Percentiles rank a stretch among this genome's conserved stretches.
Evolutionary conservation across 352 stramenopile genomes (phyloP).

Genomic region (Pythium coloratum): DNA sequence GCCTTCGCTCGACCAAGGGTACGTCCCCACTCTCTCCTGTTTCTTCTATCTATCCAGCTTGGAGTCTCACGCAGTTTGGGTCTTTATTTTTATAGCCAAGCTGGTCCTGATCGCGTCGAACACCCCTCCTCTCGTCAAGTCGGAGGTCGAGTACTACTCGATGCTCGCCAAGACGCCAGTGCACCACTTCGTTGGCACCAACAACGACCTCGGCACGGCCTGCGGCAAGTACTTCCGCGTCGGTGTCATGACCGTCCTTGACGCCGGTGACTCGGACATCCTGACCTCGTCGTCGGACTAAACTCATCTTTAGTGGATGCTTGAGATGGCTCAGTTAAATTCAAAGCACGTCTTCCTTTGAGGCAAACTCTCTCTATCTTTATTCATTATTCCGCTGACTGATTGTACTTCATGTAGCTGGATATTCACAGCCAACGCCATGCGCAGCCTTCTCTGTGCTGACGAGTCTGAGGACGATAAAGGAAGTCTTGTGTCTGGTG

Average conservation of each 20-base stretch:
- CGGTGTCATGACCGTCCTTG: constrained; percentile 95
- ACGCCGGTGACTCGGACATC: constrained; percentile 99
- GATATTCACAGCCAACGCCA: too few relatives aligned
- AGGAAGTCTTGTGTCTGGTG: too few relatives aligned
- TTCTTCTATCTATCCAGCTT: too few relatives aligned
- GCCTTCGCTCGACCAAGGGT: constrained; percentile 93
- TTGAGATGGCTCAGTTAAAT: constrained; percentile 5
- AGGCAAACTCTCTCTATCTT: not conserved
- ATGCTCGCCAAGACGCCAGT: constrained; percentile 99
- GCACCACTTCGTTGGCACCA: constrained; percentile 98
- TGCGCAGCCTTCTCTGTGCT: too few relatives aligned
- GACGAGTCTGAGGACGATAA: too few relatives aligned
- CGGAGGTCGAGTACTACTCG: constrained; percentile 99
- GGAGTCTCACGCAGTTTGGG: not conserved
- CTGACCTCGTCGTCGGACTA: constrained; percentile 79
- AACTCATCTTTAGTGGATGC: constrained; percentile 23
- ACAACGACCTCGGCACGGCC: constrained; percentile 98
- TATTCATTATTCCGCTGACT: too few relatives aligned
- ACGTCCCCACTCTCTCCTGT: constrained; percentile 18
- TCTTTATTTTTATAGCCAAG: constrained; percentile 76
- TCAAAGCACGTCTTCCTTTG: constrained; percentile 9
- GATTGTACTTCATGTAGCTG: not conserved
- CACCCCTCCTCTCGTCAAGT: constrained; percentile 98
- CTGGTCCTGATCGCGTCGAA: constrained; percentile 98
- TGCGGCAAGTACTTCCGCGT: constrained; percentile 99